Percentiles rank a stretch among this genome's conserved stretches.
Conservation (phyloP, 352 stramenopile genomes). For the Phytopythium helicoides region DNA sequence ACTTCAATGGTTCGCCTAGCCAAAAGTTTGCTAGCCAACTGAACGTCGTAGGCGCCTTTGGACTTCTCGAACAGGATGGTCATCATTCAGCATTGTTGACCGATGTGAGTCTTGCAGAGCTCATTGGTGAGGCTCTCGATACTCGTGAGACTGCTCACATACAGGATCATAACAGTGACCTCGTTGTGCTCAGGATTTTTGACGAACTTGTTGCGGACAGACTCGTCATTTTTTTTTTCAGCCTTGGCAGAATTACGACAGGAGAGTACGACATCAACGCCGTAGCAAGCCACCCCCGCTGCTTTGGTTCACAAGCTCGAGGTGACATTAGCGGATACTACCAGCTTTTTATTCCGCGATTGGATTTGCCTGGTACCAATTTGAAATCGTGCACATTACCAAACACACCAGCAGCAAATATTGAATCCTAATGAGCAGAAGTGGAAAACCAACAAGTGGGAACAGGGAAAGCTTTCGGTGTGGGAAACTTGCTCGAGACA, state of each 20-base stretch:
- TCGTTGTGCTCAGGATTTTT: constrained; percentile 24
- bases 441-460: too few species aligned
- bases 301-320: too few species aligned
- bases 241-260: constrained; percentile 1
- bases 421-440: too few species aligned
- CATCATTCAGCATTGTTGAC: constrained; percentile 60
- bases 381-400: too few species aligned
- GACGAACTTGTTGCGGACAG: constrained; percentile 16
- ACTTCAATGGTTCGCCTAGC: constrained; percentile 50
- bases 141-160: constrained; percentile 38
- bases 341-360: too few species aligned
- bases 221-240: neutral
- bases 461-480: too few species aligned
- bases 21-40: too few species aligned
- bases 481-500: too few species aligned
- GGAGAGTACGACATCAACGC: constrained; percentile 32
- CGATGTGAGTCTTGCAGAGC: constrained; percentile 25
- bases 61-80: constrained; percentile 26
- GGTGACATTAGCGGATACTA: too few species aligned
- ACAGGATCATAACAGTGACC: constrained; percentile 18
- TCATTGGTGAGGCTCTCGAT: constrained; percentile 27
- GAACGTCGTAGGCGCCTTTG: constrained; percentile 28
- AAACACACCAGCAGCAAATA: too few species aligned
- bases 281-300: constrained; percentile 41
- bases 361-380: too few species aligned